These are phyloP conservation scores for Hysterangium stoloniferum DNA, from an alignment of 768 basidiomycete genomes.

Conservation along the genomic window DNA sequence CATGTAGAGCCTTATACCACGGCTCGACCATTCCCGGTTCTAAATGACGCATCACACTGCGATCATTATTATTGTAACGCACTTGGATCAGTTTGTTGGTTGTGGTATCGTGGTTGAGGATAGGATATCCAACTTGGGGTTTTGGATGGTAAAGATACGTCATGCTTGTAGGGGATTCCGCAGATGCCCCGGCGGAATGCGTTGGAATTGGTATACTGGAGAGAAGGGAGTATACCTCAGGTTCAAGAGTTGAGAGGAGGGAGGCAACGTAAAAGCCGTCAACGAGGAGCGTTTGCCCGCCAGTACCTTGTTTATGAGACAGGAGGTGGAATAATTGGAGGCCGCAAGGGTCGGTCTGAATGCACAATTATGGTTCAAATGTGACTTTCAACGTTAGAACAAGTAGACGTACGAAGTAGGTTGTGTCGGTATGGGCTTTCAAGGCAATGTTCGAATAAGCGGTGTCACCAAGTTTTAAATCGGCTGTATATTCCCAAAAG, in stretches of 20 bases:
- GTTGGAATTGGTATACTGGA: slow-evolving; percentile 63
- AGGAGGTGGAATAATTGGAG: slow-evolving; percentile 93
- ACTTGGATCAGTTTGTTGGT: slow-evolving; percentile 65
- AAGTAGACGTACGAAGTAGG: slow-evolving; percentile 53
- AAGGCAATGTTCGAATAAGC: slow-evolving; percentile 89
- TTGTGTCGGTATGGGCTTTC: slow-evolving; percentile 75
- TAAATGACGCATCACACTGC: slow-evolving; percentile 68
- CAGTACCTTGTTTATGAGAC: slow-evolving; percentile 70
- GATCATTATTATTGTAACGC: slow-evolving; percentile 92
- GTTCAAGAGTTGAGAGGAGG: slow-evolving; percentile 63
- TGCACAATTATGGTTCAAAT: background rate
- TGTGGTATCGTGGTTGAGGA: slow-evolving; percentile 55
- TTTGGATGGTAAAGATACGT: slow-evolving; percentile 43
- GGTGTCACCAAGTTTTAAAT: slow-evolving; percentile 85
- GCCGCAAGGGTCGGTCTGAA: slow-evolving; percentile 87
- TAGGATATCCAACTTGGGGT: slow-evolving; percentile 57
- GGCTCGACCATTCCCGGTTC: slow-evolving; percentile 54
- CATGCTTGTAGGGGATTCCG: slow-evolving; percentile 16
- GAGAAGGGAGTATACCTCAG: slow-evolving; percentile 61
- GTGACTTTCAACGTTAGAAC: too few relatives aligned
- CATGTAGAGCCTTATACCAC: slow-evolving; percentile 81
- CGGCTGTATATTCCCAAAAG: slow-evolving; percentile 96
- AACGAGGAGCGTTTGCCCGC: slow-evolving; percentile 86
- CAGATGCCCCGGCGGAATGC: slow-evolving; percentile 81
- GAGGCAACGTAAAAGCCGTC: slow-evolving; percentile 93